Evolutionary conservation across 129 eudicot species (phyloP).

Genomic region (Centella asiatica): DNA sequence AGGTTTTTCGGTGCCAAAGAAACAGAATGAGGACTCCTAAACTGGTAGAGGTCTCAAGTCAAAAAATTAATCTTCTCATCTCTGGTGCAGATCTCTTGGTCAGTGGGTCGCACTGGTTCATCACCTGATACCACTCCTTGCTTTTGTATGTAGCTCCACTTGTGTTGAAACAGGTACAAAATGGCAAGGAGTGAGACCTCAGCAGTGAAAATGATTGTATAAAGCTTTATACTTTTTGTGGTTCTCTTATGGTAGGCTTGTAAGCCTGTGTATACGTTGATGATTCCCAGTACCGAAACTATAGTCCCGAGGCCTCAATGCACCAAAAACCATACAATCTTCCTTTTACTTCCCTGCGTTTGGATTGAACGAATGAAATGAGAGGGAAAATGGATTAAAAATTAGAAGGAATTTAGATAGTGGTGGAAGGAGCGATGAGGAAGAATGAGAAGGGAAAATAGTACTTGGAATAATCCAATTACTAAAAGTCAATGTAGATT

Average conservation of each 20-base stretch:
- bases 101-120: slow-evolving; percentile 44
- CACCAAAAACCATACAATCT: slow-evolving; percentile 53
- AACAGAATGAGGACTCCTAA: too few relatives aligned
- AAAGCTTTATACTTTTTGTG: slow-evolving; percentile 38
- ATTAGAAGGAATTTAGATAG: too few relatives aligned
- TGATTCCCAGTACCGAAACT: slow-evolving; percentile 53
- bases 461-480: too few relatives aligned
- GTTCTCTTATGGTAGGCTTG: slow-evolving; percentile 61
- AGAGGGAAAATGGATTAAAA: too few relatives aligned
- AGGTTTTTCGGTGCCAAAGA: too few relatives aligned
- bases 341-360: slow-evolving; percentile 46
- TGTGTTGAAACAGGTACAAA: slow-evolving; percentile 74
- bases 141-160: slow-evolving; percentile 52
- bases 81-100: slow-evolving; percentile 35
- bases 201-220: slow-evolving; percentile 55
- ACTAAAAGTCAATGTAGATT: too few relatives aligned
- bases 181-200: slow-evolving; percentile 47
- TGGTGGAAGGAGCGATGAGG: too few relatives aligned
- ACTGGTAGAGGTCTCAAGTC: too few relatives aligned
- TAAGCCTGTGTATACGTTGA: slow-evolving; percentile 73
- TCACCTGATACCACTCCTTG: slow-evolving; percentile 44
- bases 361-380: too few relatives aligned
- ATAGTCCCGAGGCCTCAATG: slow-evolving; percentile 77
- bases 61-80: slow-evolving; percentile 18
- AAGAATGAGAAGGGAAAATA: too few relatives aligned